Evolutionary conservation across 345 rosid genomes (phyloP).

Genomic region (Hibiscus tridactylites): DNA sequence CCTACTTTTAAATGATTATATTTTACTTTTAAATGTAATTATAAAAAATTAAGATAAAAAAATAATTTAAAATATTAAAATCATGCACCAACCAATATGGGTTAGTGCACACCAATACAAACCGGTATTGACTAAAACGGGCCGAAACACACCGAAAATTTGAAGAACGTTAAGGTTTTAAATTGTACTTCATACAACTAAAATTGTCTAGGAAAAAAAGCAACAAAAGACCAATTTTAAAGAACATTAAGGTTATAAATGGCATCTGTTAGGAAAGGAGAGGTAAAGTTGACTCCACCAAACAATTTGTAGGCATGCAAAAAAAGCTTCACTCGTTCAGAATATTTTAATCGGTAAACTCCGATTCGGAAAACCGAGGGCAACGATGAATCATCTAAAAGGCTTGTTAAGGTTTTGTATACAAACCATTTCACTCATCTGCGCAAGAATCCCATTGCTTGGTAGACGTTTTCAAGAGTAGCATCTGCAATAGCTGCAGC

Average conservation of each 20-base stretch:
- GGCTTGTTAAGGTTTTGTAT: constrained; percentile 8
- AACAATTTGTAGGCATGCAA: constrained; percentile 15
- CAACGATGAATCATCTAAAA: constrained; percentile 13
- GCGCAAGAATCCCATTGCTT: constrained; percentile 77
- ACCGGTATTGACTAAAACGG: background rate
- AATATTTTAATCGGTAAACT: constrained; percentile 3
- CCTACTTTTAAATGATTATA: too few relatives aligned
- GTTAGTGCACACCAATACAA: too few relatives aligned
- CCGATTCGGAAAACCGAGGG: constrained; percentile 17
- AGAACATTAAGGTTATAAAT: constrained; percentile 14
- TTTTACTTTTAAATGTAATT: too few relatives aligned
- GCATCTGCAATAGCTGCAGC: constrained; percentile 61
- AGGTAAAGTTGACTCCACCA: constrained; percentile 10
- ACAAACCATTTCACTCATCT: constrained; percentile 27
- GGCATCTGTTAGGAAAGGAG: constrained; percentile 15
- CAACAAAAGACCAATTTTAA: background rate
- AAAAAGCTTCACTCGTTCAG: background rate
- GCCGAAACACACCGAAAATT: background rate
- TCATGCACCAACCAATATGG: too few relatives aligned
- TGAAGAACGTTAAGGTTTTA: background rate
- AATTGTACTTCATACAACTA: constrained; percentile 1
- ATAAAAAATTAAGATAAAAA: too few relatives aligned
- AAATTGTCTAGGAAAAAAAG: background rate
- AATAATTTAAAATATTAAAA: too few relatives aligned
- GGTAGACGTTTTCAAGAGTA: constrained; percentile 52